Conservation (phyloP, 2,329 filamentous ascomycete species). For the Calonectria multiphialidica region DNA sequence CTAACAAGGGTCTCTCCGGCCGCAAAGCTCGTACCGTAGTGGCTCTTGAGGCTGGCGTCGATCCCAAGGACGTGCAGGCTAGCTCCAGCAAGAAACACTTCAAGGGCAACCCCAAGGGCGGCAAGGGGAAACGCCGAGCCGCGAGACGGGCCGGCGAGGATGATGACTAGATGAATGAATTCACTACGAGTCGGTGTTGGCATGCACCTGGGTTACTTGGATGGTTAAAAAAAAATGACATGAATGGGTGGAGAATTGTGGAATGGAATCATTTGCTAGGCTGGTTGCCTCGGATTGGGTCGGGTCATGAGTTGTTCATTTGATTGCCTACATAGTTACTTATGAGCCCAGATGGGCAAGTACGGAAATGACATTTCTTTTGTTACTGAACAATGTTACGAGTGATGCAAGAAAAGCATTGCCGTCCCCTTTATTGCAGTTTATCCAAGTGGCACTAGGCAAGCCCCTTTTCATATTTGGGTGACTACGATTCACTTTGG, state of each 20-base stretch:
- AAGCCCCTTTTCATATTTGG: background rate
- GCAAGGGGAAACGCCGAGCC: conserved; percentile 61
- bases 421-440: background rate
- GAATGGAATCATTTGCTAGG: conserved; percentile 49
- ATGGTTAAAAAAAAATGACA: conserved; percentile 64
- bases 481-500: background rate
- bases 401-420: background rate
- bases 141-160: conserved; percentile 33
- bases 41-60: conserved; percentile 86
- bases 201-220: conserved; percentile 47
- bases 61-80: conserved; percentile 80
- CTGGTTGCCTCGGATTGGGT: conserved; percentile 37
- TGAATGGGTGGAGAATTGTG: conserved; percentile 57
- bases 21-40: conserved; percentile 85
- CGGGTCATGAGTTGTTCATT: conserved; percentile 27
- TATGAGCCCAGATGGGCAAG: conserved; percentile 33
- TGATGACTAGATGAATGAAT: conserved; percentile 47
- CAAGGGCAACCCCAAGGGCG: conserved; percentile 78
- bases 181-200: background rate
- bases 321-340: conserved; percentile 20
- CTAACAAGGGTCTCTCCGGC: conserved; percentile 78
- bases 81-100: conserved; percentile 90
- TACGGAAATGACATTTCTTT: conserved; percentile 35
- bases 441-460: background rate
- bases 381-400: conserved; percentile 14